Conservation (phyloP, 2,329 filamentous ascomycete species). For the Pseudocercospora cruenta region DNA sequence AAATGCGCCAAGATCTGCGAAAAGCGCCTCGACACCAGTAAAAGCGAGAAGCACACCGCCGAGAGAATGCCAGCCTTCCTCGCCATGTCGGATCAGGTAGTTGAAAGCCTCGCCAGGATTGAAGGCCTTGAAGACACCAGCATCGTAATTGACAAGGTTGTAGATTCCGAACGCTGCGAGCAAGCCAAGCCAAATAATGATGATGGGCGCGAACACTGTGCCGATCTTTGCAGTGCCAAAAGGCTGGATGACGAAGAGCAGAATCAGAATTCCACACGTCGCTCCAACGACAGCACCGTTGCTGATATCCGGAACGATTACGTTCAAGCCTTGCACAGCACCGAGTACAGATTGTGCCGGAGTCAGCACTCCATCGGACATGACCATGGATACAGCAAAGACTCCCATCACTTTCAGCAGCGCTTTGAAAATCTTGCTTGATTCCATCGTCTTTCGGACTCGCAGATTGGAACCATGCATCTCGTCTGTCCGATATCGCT, state of each 20-base stretch:
- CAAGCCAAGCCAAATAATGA: conserved; percentile 67
- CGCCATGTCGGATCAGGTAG: conserved; percentile 63
- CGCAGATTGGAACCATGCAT: conserved; percentile 56
- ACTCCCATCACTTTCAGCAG: conserved; percentile 66
- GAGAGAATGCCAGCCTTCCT: conserved; percentile 65
- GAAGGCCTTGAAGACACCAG: conserved; percentile 57
- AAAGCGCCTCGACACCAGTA: conserved; percentile 77
- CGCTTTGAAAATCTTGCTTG: conserved; percentile 55
- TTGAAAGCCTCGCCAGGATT: conserved; percentile 61
- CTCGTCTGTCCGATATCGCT: conserved; percentile 62
- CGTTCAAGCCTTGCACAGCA: conserved; percentile 63
- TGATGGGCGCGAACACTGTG: conserved; percentile 63
- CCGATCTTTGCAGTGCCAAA: conserved; percentile 66
- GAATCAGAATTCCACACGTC: conserved; percentile 65
- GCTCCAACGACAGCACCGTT: conserved; percentile 64
- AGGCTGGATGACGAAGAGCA: conserved; percentile 67
- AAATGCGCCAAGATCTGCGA: conserved; percentile 78
- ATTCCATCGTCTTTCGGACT: conserved; percentile 62
- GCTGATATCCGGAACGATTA: conserved; percentile 60
- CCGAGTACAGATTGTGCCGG: conserved; percentile 72
- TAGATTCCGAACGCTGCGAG: conserved; percentile 68
- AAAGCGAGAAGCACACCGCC: conserved; percentile 73
- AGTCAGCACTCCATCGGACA: conserved; percentile 68
- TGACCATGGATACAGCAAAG: conserved; percentile 69
- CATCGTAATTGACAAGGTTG: conserved; percentile 53